Base-by-base conservation (phyloP, 805 yeast genomes). In the Cyberlindnera mississippiensis region DNA sequence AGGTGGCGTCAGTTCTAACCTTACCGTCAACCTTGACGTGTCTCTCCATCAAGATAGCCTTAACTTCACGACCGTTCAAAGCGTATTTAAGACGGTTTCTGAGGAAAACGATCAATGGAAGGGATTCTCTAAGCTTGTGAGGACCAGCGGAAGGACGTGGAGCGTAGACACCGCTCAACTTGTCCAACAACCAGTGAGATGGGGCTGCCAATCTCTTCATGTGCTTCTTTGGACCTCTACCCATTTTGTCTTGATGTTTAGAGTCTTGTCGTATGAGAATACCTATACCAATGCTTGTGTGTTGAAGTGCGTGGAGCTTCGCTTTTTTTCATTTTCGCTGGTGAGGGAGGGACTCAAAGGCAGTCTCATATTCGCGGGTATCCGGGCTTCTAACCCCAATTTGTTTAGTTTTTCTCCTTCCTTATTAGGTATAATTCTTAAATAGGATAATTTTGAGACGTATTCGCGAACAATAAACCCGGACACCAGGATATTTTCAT, bases 131-230 rank as follows among this genome's bases (percentile, higher is more conserved):
- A 71, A 90, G 83, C 77, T 91, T 93, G 82, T 91, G 99, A 71
- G 99, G 99, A 80, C 99, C 99, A 64, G 96, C 84, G 56, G 97
- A 89, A 69, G 98, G 96, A 81, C 98, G 89, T 79, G 99, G 99
- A 59, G 99, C 99, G 73, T 93, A 93, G 69, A 87, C 80, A 72
- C 99, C 99, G 69, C 97, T 86, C 78, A 93, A 81, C 80, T 93
- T 93, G 95, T 95, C 99, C 80, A 93, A 86, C 95, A 93, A 86
- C 99, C 99, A 93, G 85, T 93, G 99, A 80, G 90, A 85, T 82
- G 99, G 99, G 74, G 99, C 99, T 73, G 98, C 96, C 76, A 91
- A 85, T 85, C 98, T 89, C 84, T 91, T 90, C 74, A 90, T 84
- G 74, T 91, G 97, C 82, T 91, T 90, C 90, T 89, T 88, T 85